Percentiles rank a stretch among this genome's conserved stretches.
Conservation (phyloP, 768 basidiomycete genomes). For the Rhizopogon sp. region DNA sequence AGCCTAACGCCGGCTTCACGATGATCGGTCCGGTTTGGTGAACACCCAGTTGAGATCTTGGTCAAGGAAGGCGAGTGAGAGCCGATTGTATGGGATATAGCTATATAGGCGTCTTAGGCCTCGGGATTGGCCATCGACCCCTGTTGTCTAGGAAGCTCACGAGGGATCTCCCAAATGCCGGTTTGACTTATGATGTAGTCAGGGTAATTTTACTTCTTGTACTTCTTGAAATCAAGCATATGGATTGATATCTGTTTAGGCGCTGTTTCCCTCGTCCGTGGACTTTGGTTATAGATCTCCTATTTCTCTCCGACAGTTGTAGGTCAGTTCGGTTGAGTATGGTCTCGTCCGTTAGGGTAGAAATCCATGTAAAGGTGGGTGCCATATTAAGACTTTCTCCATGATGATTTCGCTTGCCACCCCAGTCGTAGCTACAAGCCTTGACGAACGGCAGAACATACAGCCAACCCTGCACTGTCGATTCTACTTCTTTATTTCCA, state of each 20-base stretch:
- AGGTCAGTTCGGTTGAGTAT: slow-evolving; percentile 45
- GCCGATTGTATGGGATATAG: slow-evolving; percentile 64
- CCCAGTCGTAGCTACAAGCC: slow-evolving; percentile 63
- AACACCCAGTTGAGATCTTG: slow-evolving; percentile 48
- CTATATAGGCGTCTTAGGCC: slow-evolving; percentile 73
- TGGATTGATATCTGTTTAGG: slow-evolving; percentile 34
- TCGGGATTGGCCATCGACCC: slow-evolving; percentile 41
- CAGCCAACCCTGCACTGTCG: slow-evolving; percentile 69
- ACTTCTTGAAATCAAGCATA: not conserved
- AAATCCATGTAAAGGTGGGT: slow-evolving; percentile 23
- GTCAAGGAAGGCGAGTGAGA: slow-evolving; percentile 71
- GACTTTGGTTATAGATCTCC: slow-evolving; percentile 70
- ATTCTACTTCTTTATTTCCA: slow-evolving; percentile 16
- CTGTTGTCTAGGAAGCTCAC: slow-evolving; percentile 40
- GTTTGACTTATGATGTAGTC: slow-evolving; percentile 73
- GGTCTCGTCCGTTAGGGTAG: slow-evolving; percentile 12
- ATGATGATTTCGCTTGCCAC: slow-evolving; percentile 68
- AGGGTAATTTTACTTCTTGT: slow-evolving; percentile 46
- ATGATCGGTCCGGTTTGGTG: slow-evolving; percentile 29
- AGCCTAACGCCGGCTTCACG: slow-evolving; percentile 11
- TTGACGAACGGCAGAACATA: slow-evolving; percentile 65
- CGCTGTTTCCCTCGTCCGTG: slow-evolving; percentile 59
- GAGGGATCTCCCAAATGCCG: slow-evolving; percentile 75
- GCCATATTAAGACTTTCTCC: slow-evolving; percentile 3
- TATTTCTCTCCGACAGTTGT: slow-evolving; percentile 60